Conservation (phyloP, 1,139 yeast genomes). For the Candida smagusa region DNA sequence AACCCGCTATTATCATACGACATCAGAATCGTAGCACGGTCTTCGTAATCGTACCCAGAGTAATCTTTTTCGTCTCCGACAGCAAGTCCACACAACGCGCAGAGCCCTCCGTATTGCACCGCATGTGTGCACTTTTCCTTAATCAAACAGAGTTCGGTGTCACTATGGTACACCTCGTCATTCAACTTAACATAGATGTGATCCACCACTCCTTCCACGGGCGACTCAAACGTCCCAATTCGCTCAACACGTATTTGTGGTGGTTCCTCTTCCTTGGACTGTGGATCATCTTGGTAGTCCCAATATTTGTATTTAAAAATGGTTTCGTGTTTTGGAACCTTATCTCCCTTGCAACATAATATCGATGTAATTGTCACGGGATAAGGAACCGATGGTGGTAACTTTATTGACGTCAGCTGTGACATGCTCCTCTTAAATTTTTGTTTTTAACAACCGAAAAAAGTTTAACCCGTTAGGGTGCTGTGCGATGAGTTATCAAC, state of each 20-base stretch:
- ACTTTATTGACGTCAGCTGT: conserved; percentile 32
- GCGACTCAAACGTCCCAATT: conserved; percentile 75
- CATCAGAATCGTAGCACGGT: conserved; percentile 83
- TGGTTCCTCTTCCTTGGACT: conserved; percentile 41
- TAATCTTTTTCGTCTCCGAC: conserved; percentile 82
- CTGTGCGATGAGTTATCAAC: no score
- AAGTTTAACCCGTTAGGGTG: no score
- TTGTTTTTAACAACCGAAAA: background rate
- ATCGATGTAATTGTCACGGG: conserved; percentile 66
- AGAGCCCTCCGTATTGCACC: conserved; percentile 93
- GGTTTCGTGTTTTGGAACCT: conserved; percentile 51
- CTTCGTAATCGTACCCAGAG: conserved; percentile 67
- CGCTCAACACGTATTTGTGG: conserved; percentile 53
- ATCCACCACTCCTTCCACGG: conserved; percentile 68
- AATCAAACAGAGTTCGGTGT: conserved; percentile 51
- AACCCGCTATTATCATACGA: conserved; percentile 87
- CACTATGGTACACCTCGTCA: conserved; percentile 56
- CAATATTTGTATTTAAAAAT: conserved; percentile 63
- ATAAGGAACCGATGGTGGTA: conserved; percentile 60
- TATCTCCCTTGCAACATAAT: conserved; percentile 42
- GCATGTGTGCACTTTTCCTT: conserved; percentile 88
- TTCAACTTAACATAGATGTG: conserved; percentile 51
- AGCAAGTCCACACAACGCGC: conserved; percentile 89
- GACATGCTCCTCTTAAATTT: conserved; percentile 18
- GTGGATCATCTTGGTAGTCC: conserved; percentile 63